These are phyloP conservation scores for Aspergillus kassunensis DNA, from an alignment of 495 filamentous ascomycete species.

Conservation along the genomic window DNA sequence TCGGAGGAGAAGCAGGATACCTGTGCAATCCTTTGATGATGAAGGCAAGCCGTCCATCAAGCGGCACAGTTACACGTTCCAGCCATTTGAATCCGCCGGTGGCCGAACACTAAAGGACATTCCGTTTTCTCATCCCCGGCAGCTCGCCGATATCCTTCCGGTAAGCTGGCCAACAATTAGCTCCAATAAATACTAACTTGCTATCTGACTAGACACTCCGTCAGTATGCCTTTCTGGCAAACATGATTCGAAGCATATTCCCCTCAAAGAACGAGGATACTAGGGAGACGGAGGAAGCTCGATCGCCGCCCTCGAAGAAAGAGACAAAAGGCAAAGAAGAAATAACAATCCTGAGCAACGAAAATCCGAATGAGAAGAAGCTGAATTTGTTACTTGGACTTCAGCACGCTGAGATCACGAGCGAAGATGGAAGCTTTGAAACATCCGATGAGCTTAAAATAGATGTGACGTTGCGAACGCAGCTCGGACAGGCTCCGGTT, in stretches of 20 bases:
- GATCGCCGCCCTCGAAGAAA: neutral
- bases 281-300: neutral
- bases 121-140: constrained; percentile 82
- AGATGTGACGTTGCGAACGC: constrained; percentile 43
- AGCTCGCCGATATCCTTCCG: constrained; percentile 74
- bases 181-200: neutral
- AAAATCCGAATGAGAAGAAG: constrained; percentile 35
- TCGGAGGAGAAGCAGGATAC: constrained; percentile 31
- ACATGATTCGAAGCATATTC: constrained; percentile 61
- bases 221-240: constrained; percentile 68
- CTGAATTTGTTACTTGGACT: constrained; percentile 28
- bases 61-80: constrained; percentile 65
- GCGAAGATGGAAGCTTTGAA: neutral
- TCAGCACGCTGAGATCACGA: neutral
- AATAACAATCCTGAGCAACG: constrained; percentile 36
- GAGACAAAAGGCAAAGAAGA: constrained; percentile 12
- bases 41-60: constrained; percentile 40
- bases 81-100: constrained; percentile 64
- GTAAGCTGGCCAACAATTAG: constrained; percentile 22
- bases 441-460: constrained; percentile 32
- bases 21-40: constrained; percentile 31
- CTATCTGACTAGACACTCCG: constrained; percentile 48
- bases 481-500: constrained; percentile 40
- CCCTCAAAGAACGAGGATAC: constrained; percentile 16
- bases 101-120: constrained; percentile 66